phyloP scores from a whole-genome alignment of 176 grass and related monocot species.

The Paspalum vaginatum region DNA sequence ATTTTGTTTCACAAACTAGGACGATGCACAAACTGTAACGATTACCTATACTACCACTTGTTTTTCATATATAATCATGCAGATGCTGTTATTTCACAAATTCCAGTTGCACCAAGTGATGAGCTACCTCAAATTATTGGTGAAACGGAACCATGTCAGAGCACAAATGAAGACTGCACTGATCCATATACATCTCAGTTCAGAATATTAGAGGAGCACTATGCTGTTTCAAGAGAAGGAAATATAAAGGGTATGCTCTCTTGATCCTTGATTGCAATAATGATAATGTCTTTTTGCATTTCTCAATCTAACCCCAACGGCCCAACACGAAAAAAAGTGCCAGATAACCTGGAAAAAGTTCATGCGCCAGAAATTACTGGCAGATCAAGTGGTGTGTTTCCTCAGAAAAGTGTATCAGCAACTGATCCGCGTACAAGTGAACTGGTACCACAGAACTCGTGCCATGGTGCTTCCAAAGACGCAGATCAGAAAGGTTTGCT shows the following conservation, averaged over 20 bases:
- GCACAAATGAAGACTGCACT: background rate
- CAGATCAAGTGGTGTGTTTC: constrained; percentile 4
- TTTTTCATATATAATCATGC: constrained; percentile 16
- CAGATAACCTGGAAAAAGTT: constrained; percentile 34
- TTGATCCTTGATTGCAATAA: constrained; percentile 26
- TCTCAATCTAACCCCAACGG: constrained; percentile 20
- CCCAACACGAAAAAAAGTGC: background rate
- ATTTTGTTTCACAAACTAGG: constrained; percentile 11
- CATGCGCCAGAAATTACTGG: constrained; percentile 18
- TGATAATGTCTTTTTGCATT: constrained; percentile 12
- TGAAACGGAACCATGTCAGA: constrained; percentile 34
- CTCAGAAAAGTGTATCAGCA: constrained; percentile 10
- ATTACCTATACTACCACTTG: constrained; percentile 10
- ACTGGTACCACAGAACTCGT: constrained; percentile 19
- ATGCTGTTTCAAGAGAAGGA: constrained; percentile 40
- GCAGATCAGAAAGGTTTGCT: constrained; percentile 49
- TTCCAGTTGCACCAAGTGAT: constrained; percentile 26
- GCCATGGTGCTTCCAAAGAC: constrained; percentile 35
- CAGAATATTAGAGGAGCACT: constrained; percentile 47
- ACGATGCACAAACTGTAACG: background rate
- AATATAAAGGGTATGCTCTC: constrained; percentile 33
- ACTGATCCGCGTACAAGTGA: constrained; percentile 29
- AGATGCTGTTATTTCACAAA: constrained; percentile 40
- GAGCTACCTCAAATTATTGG: constrained; percentile 30
- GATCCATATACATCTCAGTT: constrained; percentile 41